Evolutionary conservation across 78 protist genomes (phyloP), one percentile per base, ranked within the genome.

Genomic region (Monocercomonoides exilis): DNA sequence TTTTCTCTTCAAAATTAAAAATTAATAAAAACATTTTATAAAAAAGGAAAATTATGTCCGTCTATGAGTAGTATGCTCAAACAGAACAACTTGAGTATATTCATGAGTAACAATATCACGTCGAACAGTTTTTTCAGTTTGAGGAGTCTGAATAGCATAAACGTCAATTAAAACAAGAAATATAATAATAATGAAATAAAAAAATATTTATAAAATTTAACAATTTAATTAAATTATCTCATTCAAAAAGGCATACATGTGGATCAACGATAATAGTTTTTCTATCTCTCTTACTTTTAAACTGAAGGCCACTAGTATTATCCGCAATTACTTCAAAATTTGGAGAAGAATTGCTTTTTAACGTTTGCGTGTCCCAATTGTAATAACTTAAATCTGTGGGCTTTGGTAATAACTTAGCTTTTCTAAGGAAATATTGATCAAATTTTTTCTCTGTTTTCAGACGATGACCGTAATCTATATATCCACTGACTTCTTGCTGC

Each of bases 241-340:
- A n/a, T n/a, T n/a, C n/a, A n/a, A 21, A 54, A 54, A 35, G 43
- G 79, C 46, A 41, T 0, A 38, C n/a, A 63, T 88, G 87, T 4
- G 95, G 95, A 86, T 93, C 93, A 33, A 92, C 94, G 87, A 89
- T 86, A 91, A 95, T 92, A 41, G 91, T 46, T 77, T 92, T 94
- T 33, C 98, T 92, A 70, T 96, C 98, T 3, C 96, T 87, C 90
- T 94, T 94, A 92, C 93, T 94, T 90, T 96, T 96, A 88, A 96
- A 94, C 43, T 90, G 85, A 11, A 96, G 89, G 21, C 98, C 96
- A 0, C 79, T 70, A 77, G 89, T 94, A 77, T 84, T 89, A 82
- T 93, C 95, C 0, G 95, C 91, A 36, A 93, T 85, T 33, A 94
- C 96, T 87, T 91, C 90, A 80, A 91, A 93, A 85, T 91, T 92